These are phyloP conservation scores for Dentiscutata heterogama DNA, from an alignment of 371 early-diverging fungal species.

Conservation along the genomic window DNA sequence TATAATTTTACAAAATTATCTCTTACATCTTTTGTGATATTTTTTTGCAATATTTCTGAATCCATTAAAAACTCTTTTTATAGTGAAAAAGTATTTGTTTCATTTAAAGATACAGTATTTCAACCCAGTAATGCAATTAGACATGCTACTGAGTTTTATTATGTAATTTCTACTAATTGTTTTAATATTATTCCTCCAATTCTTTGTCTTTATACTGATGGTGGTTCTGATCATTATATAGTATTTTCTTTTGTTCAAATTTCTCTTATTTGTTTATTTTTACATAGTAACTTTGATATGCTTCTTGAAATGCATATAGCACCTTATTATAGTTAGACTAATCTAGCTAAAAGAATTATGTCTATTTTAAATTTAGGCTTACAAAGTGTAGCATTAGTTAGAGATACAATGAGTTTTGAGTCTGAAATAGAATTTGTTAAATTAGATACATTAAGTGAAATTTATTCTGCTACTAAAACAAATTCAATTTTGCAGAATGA, in stretches of 20 bases:
- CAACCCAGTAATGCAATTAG: not conserved
- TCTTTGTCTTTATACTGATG: not conserved
- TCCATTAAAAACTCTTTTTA: not conserved
- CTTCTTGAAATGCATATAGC: not conserved
- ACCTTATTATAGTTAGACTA: not conserved
- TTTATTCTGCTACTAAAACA: not conserved
- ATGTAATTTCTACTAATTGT: not conserved
- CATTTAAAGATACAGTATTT: slow-evolving; percentile 6
- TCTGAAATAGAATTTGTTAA: not conserved
- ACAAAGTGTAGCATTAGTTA: not conserved
- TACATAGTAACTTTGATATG: not conserved
- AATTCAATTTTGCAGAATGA: not conserved
- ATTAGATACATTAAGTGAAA: slow-evolving; percentile 16
- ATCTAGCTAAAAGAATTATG: not conserved
- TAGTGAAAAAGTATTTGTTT: not conserved
- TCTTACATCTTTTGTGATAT: not conserved
- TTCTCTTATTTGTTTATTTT: not conserved
- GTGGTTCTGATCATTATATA: not conserved
- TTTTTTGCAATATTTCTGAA: not conserved
- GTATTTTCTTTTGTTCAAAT: not conserved
- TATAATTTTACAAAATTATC: slow-evolving; percentile 20
- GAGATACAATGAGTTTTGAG: not conserved
- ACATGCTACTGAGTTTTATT: slow-evolving; percentile 19
- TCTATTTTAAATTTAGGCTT: slow-evolving; percentile 5
- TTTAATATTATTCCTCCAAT: not conserved